Base-by-base conservation (phyloP, 768 basidiomycete species). In the Podaxis sp. region DNA sequence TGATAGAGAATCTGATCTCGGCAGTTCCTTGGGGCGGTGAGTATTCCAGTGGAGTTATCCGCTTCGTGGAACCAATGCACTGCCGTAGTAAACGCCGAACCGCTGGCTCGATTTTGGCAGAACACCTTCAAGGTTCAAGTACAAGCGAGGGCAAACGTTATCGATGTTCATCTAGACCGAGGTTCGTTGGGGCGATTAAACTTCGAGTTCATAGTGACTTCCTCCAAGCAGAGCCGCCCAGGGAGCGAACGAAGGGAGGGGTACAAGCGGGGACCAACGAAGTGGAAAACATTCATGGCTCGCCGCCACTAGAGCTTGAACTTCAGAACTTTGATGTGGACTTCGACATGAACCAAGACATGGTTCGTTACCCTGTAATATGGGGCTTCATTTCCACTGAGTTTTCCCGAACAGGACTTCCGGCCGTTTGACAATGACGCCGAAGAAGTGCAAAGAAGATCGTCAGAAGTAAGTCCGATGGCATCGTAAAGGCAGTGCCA, bases 21-120 rank as follows among this genome's bases (percentile, higher is more conserved):
- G 83, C 84, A 12, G 83, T 80, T 33, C 92, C 91, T 0, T 75
- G 73, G 52, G 81, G 85, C 63, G 80, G 92, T 93, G 71, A 73
- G 86, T 59, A 27, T 37, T n/a, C 41, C 19, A 5, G 19, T 13
- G 9, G 25, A 3, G 54, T 12, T 13, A 41, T 33, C 47, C 15
- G 17, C 9, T 19, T 41, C 29, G 15, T 4, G 13, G 29, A 41
- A 47, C 54, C 50, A 29, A 50, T 24, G 43, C 13, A 19, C 41
- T 47, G 29, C 15, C 43, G n/a, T 55, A 53, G 56, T 55, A 5
- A 41, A 51, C 29, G 47, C 54, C 47, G 47, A 83, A 54, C 80
- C 79, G n/a, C 72, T 94, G 47, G 77, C 84, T 0, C 82, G 88
- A 60, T 91, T 93, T 67, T 94, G 92, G 92, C 76, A 83, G 62